Base-by-base conservation (phyloP, 257 asterid species). In the Solanum lycopersicoides region DNA sequence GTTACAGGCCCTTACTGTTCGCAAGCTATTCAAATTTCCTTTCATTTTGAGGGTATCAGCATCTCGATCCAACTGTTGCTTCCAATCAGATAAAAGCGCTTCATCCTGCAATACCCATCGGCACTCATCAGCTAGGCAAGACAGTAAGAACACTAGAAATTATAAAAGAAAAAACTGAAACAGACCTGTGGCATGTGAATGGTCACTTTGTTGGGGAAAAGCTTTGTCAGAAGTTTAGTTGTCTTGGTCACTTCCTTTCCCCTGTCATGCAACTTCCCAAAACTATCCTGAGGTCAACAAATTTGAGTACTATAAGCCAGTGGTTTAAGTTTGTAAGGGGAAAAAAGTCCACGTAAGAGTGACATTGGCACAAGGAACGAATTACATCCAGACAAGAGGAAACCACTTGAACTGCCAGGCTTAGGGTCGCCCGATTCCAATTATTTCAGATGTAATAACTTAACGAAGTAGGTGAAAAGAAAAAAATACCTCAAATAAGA, bases 121-220 rank as follows among this genome's bases (percentile, higher is more conserved):
- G 85, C 89, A 83, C 88, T 92, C 86, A 92, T 53, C 60, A 34
- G 65, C n/a, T 18, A 42, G 45, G 71, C 11, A 53, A 65, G 84
- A 18, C 39, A 14, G 37, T 16, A 73, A 65, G 34, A 84, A 84
- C 72, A 90, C 83, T 56, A 25, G 76, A 82, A 84, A 9, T 60
- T n/a, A 45, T 37, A 53, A 69, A 32, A 44, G 16, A 80, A 86
- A 77, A 76, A 63, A 63, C 12, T 82, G n/a, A 83, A 85, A 76
- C 92, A 88, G 65, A 93, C 98, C 98, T 94, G 98, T 42, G 99
- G 99, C 92, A 92, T 53, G 88, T 95, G 98, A 90, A 96, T 94
- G 37, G 92, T 91, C 85, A 96, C 98, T 96, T 93, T 93, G 89
- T 96, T 96, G 53, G 98, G 98, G 66, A 96, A 94, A 86, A 96